A percentile compares a stretch with the other conserved stretches of the same genome.
These are phyloP conservation scores for Solanum appendiculatum DNA, from an alignment of 257 asterid species.

Conservation along the genomic window DNA sequence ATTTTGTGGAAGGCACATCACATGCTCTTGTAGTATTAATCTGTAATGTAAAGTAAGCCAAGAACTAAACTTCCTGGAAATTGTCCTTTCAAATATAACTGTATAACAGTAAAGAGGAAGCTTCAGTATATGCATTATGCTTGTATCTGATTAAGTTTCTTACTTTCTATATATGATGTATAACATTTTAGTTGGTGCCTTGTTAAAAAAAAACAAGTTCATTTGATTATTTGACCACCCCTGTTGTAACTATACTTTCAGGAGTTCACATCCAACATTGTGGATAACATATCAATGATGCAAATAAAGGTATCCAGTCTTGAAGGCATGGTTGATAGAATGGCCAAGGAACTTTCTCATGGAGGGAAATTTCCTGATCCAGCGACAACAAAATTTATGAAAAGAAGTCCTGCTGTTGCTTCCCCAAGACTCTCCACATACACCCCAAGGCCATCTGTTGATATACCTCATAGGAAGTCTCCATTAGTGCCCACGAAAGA, in stretches of 20 bases:
- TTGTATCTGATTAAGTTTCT: not conserved
- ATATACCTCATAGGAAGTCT: slow-evolving; percentile 36
- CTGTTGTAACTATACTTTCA: slow-evolving; percentile 15
- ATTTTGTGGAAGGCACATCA: not conserved
- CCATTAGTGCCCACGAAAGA: slow-evolving; percentile 32
- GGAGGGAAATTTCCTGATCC: slow-evolving; percentile 46
- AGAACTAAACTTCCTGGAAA: not conserved
- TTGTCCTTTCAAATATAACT: not conserved
- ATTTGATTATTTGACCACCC: not conserved
- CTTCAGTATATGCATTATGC: not conserved
- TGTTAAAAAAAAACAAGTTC: not conserved
- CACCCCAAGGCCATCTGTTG: slow-evolving; percentile 75
- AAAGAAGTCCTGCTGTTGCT: slow-evolving; percentile 44
- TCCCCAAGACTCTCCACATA: slow-evolving; percentile 70
- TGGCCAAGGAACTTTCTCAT: slow-evolving; percentile 52
- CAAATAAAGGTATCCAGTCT: slow-evolving; percentile 81
- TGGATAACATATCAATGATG: slow-evolving; percentile 68
- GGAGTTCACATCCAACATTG: slow-evolving; percentile 53
- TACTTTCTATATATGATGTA: not conserved
- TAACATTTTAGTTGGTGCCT: not conserved
- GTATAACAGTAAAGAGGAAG: not conserved
- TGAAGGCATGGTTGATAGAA: slow-evolving; percentile 60
- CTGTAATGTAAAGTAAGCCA: not conserved
- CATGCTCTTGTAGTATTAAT: not conserved
- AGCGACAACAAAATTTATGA: slow-evolving; percentile 32